Conservation (phyloP, 192 early-diverging fungal species). For the Rhizophagus clarus region DNA sequence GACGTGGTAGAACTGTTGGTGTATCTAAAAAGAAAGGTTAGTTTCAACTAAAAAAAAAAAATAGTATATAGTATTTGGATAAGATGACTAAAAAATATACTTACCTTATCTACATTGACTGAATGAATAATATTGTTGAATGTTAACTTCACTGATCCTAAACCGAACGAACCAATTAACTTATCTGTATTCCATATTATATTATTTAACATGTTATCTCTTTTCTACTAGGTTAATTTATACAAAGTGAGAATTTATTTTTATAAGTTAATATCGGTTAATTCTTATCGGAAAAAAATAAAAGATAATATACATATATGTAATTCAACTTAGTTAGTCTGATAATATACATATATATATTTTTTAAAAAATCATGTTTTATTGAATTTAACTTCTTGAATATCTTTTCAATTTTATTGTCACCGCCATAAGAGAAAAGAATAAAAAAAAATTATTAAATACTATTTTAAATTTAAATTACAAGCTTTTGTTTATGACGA, state of each 20-base stretch:
- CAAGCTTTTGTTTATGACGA: background rate
- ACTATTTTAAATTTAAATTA: background rate
- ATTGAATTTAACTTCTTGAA: background rate
- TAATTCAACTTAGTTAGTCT: too few species aligned
- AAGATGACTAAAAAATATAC: background rate
- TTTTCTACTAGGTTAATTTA: too few species aligned
- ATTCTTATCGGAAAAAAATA: too few species aligned
- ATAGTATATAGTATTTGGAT: background rate
- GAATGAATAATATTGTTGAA: background rate
- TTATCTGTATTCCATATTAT: background rate
- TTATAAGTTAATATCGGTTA: too few species aligned
- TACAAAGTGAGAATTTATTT: too few species aligned
- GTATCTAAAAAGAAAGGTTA: constrained; percentile 93
- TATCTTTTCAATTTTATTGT: background rate
- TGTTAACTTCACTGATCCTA: background rate
- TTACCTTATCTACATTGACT: background rate
- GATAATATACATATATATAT: background rate
- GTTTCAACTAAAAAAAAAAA: background rate
- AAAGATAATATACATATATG: too few species aligned
- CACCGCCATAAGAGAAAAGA: background rate
- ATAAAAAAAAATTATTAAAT: background rate
- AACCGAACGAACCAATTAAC: background rate
- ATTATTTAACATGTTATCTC: background rate
- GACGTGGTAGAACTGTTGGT: constrained; percentile 95
- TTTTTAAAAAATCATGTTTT: background rate